Base-by-base conservation (phyloP, 768 basidiomycete genomes). In the Gloeostereum incarnatum region DNA sequence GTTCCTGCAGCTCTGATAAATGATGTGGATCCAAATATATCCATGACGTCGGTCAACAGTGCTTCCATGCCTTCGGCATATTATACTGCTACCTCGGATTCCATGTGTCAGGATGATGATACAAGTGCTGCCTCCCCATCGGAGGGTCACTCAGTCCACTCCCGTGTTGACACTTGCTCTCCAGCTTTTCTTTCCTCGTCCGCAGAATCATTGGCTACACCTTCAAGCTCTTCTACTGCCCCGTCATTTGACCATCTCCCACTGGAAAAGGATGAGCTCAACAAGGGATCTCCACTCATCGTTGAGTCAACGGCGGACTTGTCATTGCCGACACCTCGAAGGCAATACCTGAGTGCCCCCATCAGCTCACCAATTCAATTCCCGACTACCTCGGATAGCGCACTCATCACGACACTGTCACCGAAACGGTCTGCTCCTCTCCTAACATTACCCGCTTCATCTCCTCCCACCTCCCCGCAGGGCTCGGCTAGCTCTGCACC, bases 161-260 rank as follows among this genome's bases (percentile, higher is more conserved):
- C 25, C 43, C 43, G 22, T 27, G 31, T 47, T 13, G 37, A 50
- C 33, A 39, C n/a, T n/a, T n/a, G n/a, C n/a, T n/a, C n/a, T n/a
- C n/a, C n/a, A n/a, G n/a, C n/a, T n/a, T n/a, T n/a, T n/a, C 57
- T 78, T 6, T 70, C 75, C 4, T 72, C 73, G 4, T 78, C 75
- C 4, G 65, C 69, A 0, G 80, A 81, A 43, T 82, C 81, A 1
- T 50, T 81, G 35, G 66, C 65, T 7, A 71, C 76, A 9, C 71
- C 70, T 2, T 65, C 71, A 2, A 62, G 65, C 5, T 70, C 73
- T 6, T 78, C 78, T 10, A 70, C 58, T 21, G 71, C 66, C 41
- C 59, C 62, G 4, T 69, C 67, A 6, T 50, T 63, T 14, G 42
- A 55, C 13, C 47, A 68, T 45, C 51, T 73, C 20, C 57, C 57